Percentiles rank a stretch among this genome's conserved stretches.
Conservation (phyloP, 169 alveolate species). For the Plasmodium ovale region DNA sequence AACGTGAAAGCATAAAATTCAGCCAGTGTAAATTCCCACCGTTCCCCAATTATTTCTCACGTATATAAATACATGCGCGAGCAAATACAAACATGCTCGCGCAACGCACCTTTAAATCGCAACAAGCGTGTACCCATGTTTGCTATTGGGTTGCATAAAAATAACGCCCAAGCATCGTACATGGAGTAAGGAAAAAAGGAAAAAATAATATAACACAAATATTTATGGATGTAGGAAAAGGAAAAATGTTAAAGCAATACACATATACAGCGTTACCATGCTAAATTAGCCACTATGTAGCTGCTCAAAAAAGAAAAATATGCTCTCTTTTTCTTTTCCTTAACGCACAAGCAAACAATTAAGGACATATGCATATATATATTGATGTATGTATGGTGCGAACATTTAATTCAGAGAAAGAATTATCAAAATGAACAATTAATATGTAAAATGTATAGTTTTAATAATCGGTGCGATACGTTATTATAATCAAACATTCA, state of each 20-base stretch:
- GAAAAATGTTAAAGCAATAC: neutral
- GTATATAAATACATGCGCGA: neutral
- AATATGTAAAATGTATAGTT: neutral
- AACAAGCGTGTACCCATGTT: neutral
- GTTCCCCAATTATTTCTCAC: neutral
- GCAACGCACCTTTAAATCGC: neutral
- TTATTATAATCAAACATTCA: too few species aligned
- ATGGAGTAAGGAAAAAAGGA: neutral
- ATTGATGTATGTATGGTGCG: too few species aligned
- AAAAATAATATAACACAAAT: neutral
- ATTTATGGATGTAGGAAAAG: neutral
- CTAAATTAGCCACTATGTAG: neutral
- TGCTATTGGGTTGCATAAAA: neutral
- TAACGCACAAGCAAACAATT: neutral
- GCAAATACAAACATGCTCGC: neutral
- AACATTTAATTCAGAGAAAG: constrained; percentile 8
- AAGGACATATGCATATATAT: neutral
- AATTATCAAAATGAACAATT: constrained; percentile 8
- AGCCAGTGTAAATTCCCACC: neutral
- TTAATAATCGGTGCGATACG: too few species aligned
- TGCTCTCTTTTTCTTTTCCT: neutral
- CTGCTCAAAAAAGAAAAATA: neutral
- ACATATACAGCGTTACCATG: neutral
- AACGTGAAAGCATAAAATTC: neutral
- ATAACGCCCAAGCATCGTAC: neutral